Evolutionary conservation across 306 rosid species (phyloP), one percentile per base, ranked within the genome.

Genomic region (Rosa persica): DNA sequence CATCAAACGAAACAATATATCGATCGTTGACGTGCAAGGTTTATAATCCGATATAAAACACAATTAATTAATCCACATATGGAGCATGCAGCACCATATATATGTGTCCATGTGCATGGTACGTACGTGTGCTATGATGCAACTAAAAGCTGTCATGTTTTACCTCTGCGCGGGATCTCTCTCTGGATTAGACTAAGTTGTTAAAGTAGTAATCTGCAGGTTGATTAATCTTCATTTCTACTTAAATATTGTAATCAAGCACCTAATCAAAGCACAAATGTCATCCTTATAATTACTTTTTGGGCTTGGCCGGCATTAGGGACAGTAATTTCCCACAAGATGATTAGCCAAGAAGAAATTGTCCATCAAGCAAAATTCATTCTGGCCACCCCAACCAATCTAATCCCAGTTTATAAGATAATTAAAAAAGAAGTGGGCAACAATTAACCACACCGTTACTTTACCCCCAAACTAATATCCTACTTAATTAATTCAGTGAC

Each of bases 371-470:
- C 69, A 57, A 74, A 42, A 15, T 57, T 23, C 72, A 62, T 25
- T 27, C 16, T 38, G 46, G 69, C 30, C 71, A 57, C 68, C 34
- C 67, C 30, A 72, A 40, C 57, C 76, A 60, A 49, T 67, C 40
- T 22, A 17, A 22, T 67, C 39, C 66, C 8, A 67, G 40, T n/a
- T 23, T 67, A 72, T 52, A 74, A 81, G 82, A 73, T 12, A 11
- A 57, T 57, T 17, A 23, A 60, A 22, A 65, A 0, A 44, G 46
- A 34, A 30, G 57, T 25, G 52, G 66, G 40, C 60, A 77, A 70
- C 85, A 39, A 81, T 79, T 73, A 70, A 84, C 81, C 87, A 79
- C 86, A 78, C 78, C 87, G 74, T 78, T 65, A 25, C 7, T 81
- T 34, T n/a, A 55, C 67, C 86, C 73, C 70, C 73, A 78, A 65